These are phyloP conservation scores for Caloboletus firmus DNA, from an alignment of 1,284 basidiomycete genomes.

Conservation along the genomic window DNA sequence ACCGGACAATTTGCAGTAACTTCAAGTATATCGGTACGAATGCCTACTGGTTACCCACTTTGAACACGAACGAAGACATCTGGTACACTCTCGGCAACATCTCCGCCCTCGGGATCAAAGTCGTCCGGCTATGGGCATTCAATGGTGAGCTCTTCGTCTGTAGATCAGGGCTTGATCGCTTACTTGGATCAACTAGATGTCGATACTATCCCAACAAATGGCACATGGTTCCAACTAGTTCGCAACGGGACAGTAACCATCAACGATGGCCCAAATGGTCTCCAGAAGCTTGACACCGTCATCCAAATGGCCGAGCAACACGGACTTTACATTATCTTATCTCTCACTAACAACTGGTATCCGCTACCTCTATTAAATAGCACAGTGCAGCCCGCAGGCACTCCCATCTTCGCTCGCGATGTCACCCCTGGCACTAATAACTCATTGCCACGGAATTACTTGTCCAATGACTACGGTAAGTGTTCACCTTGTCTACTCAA, in stretches of 20 bases:
- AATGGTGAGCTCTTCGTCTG: slow-evolving; percentile 43
- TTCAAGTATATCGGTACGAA: slow-evolving; percentile 64
- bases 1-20: slow-evolving; percentile 35
- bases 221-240: slow-evolving; percentile 57
- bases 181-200: slow-evolving; percentile 43
- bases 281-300: slow-evolving; percentile 67
- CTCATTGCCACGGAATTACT: slow-evolving; percentile 47
- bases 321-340: slow-evolving; percentile 57
- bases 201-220: slow-evolving; percentile 50
- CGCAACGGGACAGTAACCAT: slow-evolving; percentile 47
- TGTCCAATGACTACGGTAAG: slow-evolving; percentile 63
- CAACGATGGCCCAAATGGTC: slow-evolving; percentile 64
- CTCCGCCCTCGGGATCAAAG: slow-evolving; percentile 55
- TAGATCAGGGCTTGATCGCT: slow-evolving; percentile 12
- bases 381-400: slow-evolving; percentile 15
- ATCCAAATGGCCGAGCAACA: slow-evolving; percentile 57
- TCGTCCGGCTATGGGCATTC: slow-evolving; percentile 67
- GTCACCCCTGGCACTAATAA: slow-evolving; percentile 40
- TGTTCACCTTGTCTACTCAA: slow-evolving; percentile 3
- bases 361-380: slow-evolving; percentile 32
- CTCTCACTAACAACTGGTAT: slow-evolving; percentile 74
- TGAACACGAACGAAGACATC: slow-evolving; percentile 59
- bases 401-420: slow-evolving; percentile 31
- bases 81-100: slow-evolving; percentile 58
- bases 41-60: slow-evolving; percentile 63